Conservation (phyloP, 805 yeast species). For the Kazachstania taianensis region DNA sequence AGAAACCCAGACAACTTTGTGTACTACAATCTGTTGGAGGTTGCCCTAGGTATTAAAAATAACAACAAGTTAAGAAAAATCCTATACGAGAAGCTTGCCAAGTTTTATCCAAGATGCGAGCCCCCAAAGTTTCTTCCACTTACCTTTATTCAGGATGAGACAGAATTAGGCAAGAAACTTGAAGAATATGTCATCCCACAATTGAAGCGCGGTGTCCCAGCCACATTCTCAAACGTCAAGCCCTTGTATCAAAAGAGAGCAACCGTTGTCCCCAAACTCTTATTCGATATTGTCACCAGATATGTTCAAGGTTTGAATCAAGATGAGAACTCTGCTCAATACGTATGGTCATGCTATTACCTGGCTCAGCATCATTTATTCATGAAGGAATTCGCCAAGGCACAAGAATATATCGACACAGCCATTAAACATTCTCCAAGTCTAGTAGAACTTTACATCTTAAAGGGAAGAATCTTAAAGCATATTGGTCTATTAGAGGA, state of each 20-base stretch:
- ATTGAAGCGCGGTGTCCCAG: conserved; percentile 76
- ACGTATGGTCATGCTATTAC: conserved; percentile 62
- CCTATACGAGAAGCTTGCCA: conserved; percentile 54
- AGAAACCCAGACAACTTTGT: conserved; percentile 74
- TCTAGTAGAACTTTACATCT: conserved; percentile 67
- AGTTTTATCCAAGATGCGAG: conserved; percentile 75
- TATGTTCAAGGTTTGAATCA: conserved; percentile 31
- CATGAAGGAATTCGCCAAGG: conserved; percentile 41
- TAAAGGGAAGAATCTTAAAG: conserved; percentile 73
- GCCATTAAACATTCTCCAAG: conserved; percentile 74
- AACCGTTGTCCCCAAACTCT: conserved; percentile 29
- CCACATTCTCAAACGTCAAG: conserved; percentile 78
- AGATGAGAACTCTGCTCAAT: conserved; percentile 28
- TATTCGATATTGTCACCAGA: conserved; percentile 45
- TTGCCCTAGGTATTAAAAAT: conserved; percentile 41
- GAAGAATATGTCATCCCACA: conserved; percentile 47
- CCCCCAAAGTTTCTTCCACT: conserved; percentile 73
- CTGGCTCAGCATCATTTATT: conserved; percentile 68
- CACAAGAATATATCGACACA: conserved; percentile 46
- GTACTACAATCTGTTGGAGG: conserved; percentile 61
- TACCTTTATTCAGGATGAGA: conserved; percentile 50
- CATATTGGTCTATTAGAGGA: conserved; percentile 49
- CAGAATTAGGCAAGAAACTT: conserved; percentile 35
- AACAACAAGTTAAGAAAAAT: conserved; percentile 42
- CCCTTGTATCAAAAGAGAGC: conserved; percentile 52